Conservation (phyloP, 179 eudicot species). For the Vitellaria paradoxa region DNA sequence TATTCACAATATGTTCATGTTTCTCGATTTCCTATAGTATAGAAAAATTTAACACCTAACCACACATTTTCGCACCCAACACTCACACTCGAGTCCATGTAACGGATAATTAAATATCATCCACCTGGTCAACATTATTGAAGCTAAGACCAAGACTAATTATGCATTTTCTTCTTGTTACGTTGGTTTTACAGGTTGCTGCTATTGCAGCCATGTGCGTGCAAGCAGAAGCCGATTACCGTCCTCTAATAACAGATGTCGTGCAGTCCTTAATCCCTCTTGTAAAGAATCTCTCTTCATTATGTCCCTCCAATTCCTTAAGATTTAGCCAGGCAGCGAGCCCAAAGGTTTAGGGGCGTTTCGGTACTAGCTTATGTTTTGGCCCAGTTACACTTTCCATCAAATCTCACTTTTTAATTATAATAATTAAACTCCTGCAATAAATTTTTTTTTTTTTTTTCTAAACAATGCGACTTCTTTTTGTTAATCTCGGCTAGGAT, state of each 20-base stretch:
- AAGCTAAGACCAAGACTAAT: neutral
- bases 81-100: too few relatives aligned
- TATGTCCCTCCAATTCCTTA: constrained; percentile 40
- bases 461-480: too few relatives aligned
- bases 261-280: constrained; percentile 90
- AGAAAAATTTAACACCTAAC: too few relatives aligned
- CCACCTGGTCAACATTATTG: neutral
- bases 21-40: too few relatives aligned
- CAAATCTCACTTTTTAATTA: neutral
- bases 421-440: neutral
- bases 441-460: too few relatives aligned
- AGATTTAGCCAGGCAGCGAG: constrained; percentile 41
- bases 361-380: neutral
- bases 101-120: too few relatives aligned
- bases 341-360: constrained; percentile 33
- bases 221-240: constrained; percentile 90
- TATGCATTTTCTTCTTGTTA: neutral
- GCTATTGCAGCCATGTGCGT: constrained; percentile 97
- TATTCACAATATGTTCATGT: too few relatives aligned
- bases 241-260: constrained; percentile 89
- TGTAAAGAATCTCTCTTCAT: constrained; percentile 50
- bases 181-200: constrained; percentile 54
- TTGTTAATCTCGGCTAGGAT: too few relatives aligned
- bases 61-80: too few relatives aligned
- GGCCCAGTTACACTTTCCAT: neutral